Evolutionary conservation across 768 basidiomycete genomes (phyloP), one percentile per base, ranked within the genome.

Genomic region (Xerocomellus chrysenteron): DNA sequence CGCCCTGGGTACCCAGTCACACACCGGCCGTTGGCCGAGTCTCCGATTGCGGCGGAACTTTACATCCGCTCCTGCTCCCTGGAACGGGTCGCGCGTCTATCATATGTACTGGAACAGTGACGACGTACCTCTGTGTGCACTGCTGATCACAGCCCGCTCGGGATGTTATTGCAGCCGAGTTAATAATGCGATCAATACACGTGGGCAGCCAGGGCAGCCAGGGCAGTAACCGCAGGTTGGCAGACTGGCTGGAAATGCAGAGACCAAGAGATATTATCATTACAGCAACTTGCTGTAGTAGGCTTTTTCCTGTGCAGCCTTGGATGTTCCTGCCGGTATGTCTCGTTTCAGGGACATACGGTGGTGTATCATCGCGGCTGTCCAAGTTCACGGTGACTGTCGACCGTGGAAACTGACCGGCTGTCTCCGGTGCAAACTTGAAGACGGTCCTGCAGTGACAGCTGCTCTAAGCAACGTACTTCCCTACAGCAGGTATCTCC

Each of bases 1-100:
- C 36, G 70, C 57, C 60, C 52, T 37, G 49, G 57, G 51, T 24
- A 37, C 52, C 42, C 57, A 54, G 35, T 57, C 54, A 50, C 52
- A 58, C 59, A 58, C 57, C 57, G 56, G 43, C 42, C 48, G 46
- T 48, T 44, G 21, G 28, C 44, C 46, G 51, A 46, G 16, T 33
- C 49, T 47, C 71, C 69, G 71, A 47, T 21, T 36, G 35, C 21
- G 32, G 51, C 71, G 69, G 69, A 62, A 57, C 45, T 28, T 48
- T 45, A 42, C 45, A 46, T 13, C 42, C 42, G 42, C 21, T 12
- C 33, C 35, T 24, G 26, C 50, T 33, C 19, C 21, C 11, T 30
- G 50, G 36, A 36, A 36, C 14, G 36, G 13, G 24, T n/a, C 2
- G 55, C 10, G 62, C 56, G 65, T 55, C 60, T 57, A 61, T 64